phyloP scores from a whole-genome alignment of 441 rosid species.

The Adansonia grandidieri region DNA sequence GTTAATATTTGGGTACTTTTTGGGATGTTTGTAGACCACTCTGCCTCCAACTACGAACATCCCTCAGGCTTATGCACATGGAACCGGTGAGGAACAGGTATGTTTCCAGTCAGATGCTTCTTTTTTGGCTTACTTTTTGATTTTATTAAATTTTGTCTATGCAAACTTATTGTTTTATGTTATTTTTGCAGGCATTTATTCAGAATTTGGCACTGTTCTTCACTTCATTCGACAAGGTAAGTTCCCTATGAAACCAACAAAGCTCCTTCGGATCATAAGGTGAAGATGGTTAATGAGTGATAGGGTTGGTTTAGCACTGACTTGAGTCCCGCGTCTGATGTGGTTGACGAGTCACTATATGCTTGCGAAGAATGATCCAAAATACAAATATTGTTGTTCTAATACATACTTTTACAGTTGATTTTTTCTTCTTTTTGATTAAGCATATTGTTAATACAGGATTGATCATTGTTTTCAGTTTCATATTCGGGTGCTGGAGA shows the following conservation, averaged over 20 bases:
- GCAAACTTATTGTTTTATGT: conserved; percentile 2
- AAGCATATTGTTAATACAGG: too few relatives aligned
- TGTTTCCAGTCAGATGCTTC: conserved; percentile 26
- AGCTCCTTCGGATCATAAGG: neutral
- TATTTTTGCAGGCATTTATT: conserved; percentile 69
- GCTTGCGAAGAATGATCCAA: neutral
- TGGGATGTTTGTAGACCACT: conserved; percentile 52
- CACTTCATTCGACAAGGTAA: too few relatives aligned
- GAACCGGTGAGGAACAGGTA: conserved; percentile 40
- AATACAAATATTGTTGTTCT: neutral
- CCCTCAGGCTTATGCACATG: conserved; percentile 90
- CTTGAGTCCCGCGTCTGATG: neutral
- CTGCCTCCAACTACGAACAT: conserved; percentile 79
- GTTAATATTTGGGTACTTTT: conserved; percentile 4
- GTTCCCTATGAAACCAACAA: neutral
- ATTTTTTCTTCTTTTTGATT: neutral
- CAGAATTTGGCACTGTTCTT: too few relatives aligned
- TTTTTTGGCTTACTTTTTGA: neutral
- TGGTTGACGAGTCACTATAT: neutral
- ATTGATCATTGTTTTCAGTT: too few relatives aligned
- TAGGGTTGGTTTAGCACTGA: neutral
- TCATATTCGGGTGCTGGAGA: too few relatives aligned
- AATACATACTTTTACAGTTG: neutral
- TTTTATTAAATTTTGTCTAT: conserved; percentile 14
- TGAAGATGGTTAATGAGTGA: neutral